phyloP scores from a whole-genome alignment of 306 rosid genomes.

The Prunus mira region DNA sequence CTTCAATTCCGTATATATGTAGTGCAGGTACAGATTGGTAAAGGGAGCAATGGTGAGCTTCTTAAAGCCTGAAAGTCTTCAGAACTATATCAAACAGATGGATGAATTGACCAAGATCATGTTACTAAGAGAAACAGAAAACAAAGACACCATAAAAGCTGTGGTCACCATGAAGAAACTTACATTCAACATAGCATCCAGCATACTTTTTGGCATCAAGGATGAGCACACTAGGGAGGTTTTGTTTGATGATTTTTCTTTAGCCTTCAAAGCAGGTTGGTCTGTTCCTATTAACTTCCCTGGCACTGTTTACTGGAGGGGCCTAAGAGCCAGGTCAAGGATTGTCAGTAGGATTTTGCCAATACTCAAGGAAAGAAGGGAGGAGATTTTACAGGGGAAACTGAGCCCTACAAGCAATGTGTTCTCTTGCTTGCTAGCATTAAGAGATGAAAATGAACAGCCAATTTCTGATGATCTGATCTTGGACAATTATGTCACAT shows the following conservation, averaged over 20 bases:
- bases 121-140: slow-evolving; percentile 30
- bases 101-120: slow-evolving; percentile 32
- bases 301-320: slow-evolving; percentile 37
- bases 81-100: slow-evolving; percentile 39
- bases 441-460: slow-evolving; percentile 47
- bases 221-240: slow-evolving; percentile 35
- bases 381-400: slow-evolving; percentile 27
- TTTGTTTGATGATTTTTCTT: slow-evolving; percentile 33
- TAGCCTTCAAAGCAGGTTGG: slow-evolving; percentile 35
- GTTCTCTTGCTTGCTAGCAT: slow-evolving; percentile 35
- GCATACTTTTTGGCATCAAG: slow-evolving; percentile 43
- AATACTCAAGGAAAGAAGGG: slow-evolving; percentile 36
- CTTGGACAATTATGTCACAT: slow-evolving; percentile 35
- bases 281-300: slow-evolving; percentile 47
- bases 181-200: slow-evolving; percentile 35
- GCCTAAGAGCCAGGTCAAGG: slow-evolving; percentile 47
- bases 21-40: slow-evolving; percentile 27
- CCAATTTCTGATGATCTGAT: slow-evolving; percentile 36
- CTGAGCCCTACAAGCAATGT: slow-evolving; percentile 36
- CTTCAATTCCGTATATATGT: neutral
- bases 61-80: slow-evolving; percentile 51
- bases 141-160: slow-evolving; percentile 31
- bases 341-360: slow-evolving; percentile 31
- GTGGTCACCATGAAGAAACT: slow-evolving; percentile 42
- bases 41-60: slow-evolving; percentile 45